These are phyloP conservation scores for Leucosporidium yakuticum DNA, from an alignment of 768 basidiomycete genomes.

Conservation along the genomic window DNA sequence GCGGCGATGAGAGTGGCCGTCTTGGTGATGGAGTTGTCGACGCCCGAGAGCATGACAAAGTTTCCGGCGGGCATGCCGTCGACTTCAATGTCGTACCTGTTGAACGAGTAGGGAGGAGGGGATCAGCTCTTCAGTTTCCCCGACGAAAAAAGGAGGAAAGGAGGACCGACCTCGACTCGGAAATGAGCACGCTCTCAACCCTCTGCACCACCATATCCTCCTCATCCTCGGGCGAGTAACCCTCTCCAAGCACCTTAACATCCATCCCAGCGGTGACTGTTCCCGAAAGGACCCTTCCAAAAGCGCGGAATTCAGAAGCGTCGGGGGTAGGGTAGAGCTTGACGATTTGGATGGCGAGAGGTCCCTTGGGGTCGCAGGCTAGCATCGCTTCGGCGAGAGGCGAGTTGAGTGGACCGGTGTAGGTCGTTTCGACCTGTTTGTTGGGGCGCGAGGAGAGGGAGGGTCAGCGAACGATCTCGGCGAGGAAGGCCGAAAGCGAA, in stretches of 20 bases:
- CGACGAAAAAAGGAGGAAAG: neutral
- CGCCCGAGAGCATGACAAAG: slow-evolving; percentile 82
- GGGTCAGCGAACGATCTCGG: neutral
- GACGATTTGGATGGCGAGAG: slow-evolving; percentile 84
- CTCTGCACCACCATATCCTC: slow-evolving; percentile 88
- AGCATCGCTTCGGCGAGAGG: slow-evolving; percentile 73
- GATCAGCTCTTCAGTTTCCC: neutral
- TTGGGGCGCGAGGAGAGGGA: neutral
- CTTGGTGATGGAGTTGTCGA: slow-evolving; percentile 90
- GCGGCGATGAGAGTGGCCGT: slow-evolving; percentile 76
- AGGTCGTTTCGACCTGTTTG: slow-evolving; percentile 67
- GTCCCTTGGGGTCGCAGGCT: slow-evolving; percentile 72
- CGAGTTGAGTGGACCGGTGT: slow-evolving; percentile 79
- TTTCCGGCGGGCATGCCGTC: slow-evolving; percentile 88
- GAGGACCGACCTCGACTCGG: slow-evolving; percentile 68
- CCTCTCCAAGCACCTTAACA: slow-evolving; percentile 95
- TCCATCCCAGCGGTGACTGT: slow-evolving; percentile 74
- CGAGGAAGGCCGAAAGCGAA: neutral
- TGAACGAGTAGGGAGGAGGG: neutral
- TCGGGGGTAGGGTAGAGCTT: slow-evolving; percentile 96
- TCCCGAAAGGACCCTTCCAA: slow-evolving; percentile 88
- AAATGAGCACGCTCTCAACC: slow-evolving; percentile 84
- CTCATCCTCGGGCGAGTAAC: slow-evolving; percentile 97
- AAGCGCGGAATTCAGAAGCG: slow-evolving; percentile 92
- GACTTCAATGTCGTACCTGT: slow-evolving; percentile 81